Conservation (phyloP, 2,329 filamentous ascomycete species). For the Cladophialophora exuberans region DNA sequence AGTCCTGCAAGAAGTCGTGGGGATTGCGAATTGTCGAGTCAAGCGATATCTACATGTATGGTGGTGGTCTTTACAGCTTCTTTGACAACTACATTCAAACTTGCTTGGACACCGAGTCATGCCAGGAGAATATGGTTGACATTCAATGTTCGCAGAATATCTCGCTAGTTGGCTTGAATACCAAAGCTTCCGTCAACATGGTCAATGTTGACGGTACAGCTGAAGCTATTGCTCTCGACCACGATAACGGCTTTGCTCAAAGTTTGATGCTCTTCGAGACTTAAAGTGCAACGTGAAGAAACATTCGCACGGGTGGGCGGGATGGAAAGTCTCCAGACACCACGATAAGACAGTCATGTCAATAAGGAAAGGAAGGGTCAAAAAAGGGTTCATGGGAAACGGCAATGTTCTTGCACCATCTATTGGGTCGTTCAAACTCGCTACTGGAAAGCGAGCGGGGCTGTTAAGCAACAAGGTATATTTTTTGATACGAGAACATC, state of each 20-base stretch:
- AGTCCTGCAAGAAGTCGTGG: conserved; percentile 72
- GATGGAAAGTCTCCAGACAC: not conserved
- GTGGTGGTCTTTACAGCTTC: conserved; percentile 78
- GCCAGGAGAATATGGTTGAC: conserved; percentile 77
- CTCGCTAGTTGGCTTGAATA: conserved; percentile 70
- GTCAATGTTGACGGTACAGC: conserved; percentile 63
- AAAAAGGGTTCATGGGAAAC: too few relatives aligned
- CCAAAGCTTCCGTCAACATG: conserved; percentile 76
- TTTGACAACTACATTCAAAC: conserved; percentile 78
- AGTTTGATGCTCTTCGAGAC: conserved; percentile 58
- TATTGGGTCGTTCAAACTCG: too few relatives aligned
- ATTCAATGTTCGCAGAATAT: conserved; percentile 66
- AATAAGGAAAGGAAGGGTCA: too few relatives aligned
- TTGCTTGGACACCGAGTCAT: conserved; percentile 69
- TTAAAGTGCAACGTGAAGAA: conserved; percentile 14
- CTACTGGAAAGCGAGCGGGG: too few relatives aligned
- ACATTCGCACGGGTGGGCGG: not conserved
- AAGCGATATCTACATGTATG: conserved; percentile 68
- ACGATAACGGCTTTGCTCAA: conserved; percentile 68
- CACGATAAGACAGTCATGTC: too few relatives aligned
- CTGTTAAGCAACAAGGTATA: too few relatives aligned
- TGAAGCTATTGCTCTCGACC: conserved; percentile 61
- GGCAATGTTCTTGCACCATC: too few relatives aligned
- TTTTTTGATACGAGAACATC: too few relatives aligned
- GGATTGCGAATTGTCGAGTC: conserved; percentile 73